phyloP scores from a whole-genome alignment of 1,284 basidiomycete genomes.

The Fistulinella cinereoalba region DNA sequence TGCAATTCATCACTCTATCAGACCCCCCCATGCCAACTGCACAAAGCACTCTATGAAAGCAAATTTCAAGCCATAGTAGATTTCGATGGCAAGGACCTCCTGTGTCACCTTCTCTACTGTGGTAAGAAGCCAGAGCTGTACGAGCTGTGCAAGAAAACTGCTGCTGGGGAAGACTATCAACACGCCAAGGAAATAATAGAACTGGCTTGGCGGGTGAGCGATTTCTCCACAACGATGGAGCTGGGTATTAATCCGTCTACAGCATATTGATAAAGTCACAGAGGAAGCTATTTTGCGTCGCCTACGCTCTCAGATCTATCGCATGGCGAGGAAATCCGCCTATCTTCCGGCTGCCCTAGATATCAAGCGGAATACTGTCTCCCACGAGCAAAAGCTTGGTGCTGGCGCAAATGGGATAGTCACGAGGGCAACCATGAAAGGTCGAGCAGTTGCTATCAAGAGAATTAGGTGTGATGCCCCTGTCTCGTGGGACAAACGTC shows the following conservation, averaged over 20 bases:
- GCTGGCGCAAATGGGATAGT: constrained; percentile 11
- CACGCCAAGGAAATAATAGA: constrained; percentile 22
- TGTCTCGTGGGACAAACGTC: background rate
- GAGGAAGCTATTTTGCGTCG: constrained; percentile 6
- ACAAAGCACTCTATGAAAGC: constrained; percentile 4
- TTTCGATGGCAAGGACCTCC: constrained; percentile 18
- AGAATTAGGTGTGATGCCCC: too few species aligned
- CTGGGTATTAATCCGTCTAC: background rate
- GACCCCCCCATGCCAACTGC: constrained; percentile 12
- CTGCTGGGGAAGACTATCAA: background rate
- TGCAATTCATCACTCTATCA: constrained; percentile 8
- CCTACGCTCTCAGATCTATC: constrained; percentile 24
- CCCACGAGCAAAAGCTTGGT: background rate
- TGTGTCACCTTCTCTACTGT: constrained; percentile 24
- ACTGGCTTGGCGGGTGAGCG: constrained; percentile 24
- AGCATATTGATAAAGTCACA: constrained; percentile 16
- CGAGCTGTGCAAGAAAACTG: constrained; percentile 1
- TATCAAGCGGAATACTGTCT: constrained; percentile 10
- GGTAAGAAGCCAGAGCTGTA: constrained; percentile 17
- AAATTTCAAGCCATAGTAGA: constrained; percentile 8
- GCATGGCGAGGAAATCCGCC: constrained; percentile 30
- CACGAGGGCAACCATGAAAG: constrained; percentile 6
- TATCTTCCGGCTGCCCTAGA: constrained; percentile 19
- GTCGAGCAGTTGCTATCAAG: constrained; percentile 18
- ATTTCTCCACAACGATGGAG: background rate